phyloP scores from a whole-genome alignment of 495 filamentous ascomycete genomes.

The Penicillium samsonianum region DNA sequence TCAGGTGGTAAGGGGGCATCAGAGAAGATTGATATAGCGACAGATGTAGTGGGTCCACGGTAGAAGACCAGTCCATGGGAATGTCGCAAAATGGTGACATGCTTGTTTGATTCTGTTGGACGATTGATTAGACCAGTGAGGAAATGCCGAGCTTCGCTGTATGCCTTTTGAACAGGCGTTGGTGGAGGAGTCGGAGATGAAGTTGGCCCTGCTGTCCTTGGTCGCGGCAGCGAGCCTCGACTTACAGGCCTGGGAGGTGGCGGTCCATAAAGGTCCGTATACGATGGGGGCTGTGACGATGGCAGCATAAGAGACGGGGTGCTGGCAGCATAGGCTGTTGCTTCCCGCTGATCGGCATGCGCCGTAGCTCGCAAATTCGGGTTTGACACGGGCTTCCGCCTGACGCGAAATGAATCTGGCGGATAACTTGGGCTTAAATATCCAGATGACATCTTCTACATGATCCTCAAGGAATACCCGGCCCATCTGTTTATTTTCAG shows the following conservation, averaged over 20 bases:
- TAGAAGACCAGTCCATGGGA: constrained; percentile 64
- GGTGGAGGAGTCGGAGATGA: constrained; percentile 9
- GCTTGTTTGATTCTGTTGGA: constrained; percentile 63
- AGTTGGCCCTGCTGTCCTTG: constrained; percentile 22
- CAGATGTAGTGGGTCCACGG: constrained; percentile 60
- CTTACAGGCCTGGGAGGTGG: constrained; percentile 4
- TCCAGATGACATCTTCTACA: constrained; percentile 19
- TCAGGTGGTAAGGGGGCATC: constrained; percentile 56
- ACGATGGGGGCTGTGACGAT: constrained; percentile 25
- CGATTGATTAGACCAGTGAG: constrained; percentile 63
- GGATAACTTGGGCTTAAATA: constrained; percentile 19
- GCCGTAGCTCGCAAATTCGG: constrained; percentile 30
- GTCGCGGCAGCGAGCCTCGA: constrained; percentile 7
- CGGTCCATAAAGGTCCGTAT: constrained; percentile 25
- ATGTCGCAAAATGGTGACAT: constrained; percentile 67
- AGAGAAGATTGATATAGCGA: constrained; percentile 63
- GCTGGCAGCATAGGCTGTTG: constrained; percentile 13
- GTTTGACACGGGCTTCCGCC: constrained; percentile 32
- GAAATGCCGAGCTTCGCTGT: constrained; percentile 61
- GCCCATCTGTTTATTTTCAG: background rate
- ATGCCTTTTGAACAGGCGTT: constrained; percentile 40
- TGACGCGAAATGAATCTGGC: constrained; percentile 22
- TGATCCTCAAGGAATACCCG: background rate
- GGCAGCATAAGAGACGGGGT: constrained; percentile 17
- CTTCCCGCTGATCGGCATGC: constrained; percentile 14